These are phyloP conservation scores for Trichocladium uniseriatum DNA, from an alignment of 495 filamentous ascomycete genomes.

Conservation along the genomic window DNA sequence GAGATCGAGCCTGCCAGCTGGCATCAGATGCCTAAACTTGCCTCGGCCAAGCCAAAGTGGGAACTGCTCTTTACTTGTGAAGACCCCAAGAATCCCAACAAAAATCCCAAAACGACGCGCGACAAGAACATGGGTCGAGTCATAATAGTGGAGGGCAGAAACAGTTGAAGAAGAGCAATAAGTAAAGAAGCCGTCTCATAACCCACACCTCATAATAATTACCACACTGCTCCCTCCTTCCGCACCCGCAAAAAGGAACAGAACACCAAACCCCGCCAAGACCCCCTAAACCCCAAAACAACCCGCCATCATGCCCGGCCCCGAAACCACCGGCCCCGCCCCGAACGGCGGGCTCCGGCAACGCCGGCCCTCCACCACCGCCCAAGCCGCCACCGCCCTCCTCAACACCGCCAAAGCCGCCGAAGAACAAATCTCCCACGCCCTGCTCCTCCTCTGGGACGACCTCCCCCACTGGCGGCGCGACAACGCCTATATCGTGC, in stretches of 20 bases:
- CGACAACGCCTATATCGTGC: conserved; percentile 37
- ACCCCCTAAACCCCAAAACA: too few species aligned
- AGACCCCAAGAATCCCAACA: conserved; percentile 5
- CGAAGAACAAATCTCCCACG: conserved; percentile 21
- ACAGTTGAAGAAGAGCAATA: too few species aligned
- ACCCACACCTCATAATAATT: too few species aligned
- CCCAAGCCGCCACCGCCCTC: conserved; percentile 20
- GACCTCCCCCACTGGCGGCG: conserved; percentile 38
- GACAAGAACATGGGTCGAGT: background rate
- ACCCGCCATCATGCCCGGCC: too few species aligned
- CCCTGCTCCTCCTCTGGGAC: conserved; percentile 32
- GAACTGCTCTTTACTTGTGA: conserved; percentile 1
- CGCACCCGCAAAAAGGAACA: background rate
- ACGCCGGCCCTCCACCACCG: conserved; percentile 23
- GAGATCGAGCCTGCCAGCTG: background rate
- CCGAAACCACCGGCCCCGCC: too few species aligned
- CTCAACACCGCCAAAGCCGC: conserved; percentile 14
- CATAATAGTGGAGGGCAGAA: too few species aligned
- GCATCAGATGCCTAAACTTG: background rate
- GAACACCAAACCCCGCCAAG: background rate
- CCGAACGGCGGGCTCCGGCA: conserved; percentile 10
- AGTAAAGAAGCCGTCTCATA: too few species aligned
- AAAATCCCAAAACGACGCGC: background rate
- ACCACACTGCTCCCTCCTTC: too few species aligned
- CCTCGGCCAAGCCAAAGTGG: conserved; percentile 8